Evolutionary conservation across 2,329 filamentous ascomycete genomes (phyloP).

Genomic region (Trichoderma sp.): DNA sequence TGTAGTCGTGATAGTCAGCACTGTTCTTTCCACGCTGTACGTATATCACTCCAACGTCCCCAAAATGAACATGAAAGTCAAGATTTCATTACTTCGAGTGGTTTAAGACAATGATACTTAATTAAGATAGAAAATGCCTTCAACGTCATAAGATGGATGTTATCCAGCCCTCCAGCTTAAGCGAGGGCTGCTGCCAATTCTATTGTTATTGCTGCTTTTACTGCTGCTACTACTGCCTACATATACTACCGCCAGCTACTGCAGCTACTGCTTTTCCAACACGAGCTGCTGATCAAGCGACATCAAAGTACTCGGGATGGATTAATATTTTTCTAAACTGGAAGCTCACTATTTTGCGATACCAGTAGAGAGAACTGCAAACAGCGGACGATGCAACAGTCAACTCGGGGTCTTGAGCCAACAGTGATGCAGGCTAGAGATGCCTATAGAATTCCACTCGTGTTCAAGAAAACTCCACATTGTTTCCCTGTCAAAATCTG

Average conservation of each 20-base stretch:
- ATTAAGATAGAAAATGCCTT: not conserved
- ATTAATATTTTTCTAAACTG: no score
- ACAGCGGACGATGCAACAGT: not conserved
- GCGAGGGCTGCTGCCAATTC: no score
- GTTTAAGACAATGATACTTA: not conserved
- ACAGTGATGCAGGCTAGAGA: not conserved
- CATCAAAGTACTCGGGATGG: no score
- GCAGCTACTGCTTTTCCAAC: no score
- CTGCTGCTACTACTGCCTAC: no score
- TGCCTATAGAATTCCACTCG: not conserved
- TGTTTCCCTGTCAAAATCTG: not conserved
- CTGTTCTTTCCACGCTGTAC: not conserved
- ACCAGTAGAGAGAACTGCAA: no score
- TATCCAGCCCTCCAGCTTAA: no score
- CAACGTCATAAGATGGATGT: no score
- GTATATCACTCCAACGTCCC: not conserved
- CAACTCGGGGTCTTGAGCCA: not conserved
- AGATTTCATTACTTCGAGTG: not conserved
- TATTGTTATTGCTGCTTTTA: no score
- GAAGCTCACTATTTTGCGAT: no score
- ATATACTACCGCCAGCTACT: no score
- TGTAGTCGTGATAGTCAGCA: not conserved
- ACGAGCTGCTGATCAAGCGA: no score
- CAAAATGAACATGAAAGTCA: not conserved
- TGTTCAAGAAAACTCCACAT: not conserved